phyloP scores from a whole-genome alignment of 306 rosid genomes.

The Hippophae rhamnoides region DNA sequence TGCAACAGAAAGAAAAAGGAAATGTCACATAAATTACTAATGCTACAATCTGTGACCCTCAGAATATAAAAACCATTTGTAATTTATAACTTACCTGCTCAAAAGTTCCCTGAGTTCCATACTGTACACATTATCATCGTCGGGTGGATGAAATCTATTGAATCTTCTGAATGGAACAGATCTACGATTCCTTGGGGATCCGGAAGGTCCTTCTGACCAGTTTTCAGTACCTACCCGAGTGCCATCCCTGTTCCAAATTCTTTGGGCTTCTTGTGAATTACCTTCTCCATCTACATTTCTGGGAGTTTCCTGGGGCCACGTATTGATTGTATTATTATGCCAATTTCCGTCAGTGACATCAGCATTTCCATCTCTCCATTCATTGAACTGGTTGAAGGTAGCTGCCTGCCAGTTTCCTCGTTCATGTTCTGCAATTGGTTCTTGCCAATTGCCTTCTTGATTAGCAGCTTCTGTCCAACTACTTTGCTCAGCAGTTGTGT shows the following conservation, averaged over 20 bases:
- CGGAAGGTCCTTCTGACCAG: conserved; percentile 84
- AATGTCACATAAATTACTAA: conserved; percentile 7
- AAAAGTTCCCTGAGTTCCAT: conserved; percentile 99
- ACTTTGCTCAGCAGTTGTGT: conserved; percentile 36
- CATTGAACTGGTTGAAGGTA: conserved; percentile 44
- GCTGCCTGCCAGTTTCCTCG: conserved; percentile 64
- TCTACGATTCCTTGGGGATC: conserved; percentile 62
- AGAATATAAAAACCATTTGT: conserved; percentile 14
- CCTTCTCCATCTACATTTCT: conserved; percentile 52
- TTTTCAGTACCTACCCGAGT: conserved; percentile 62
- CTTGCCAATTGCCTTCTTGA: conserved; percentile 59
- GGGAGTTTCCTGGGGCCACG: conserved; percentile 57
- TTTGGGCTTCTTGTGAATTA: conserved; percentile 45
- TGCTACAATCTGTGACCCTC: conserved; percentile 7
- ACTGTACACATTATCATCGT: conserved; percentile 92
- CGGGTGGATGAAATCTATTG: conserved; percentile 91
- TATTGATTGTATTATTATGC: conserved; percentile 40
- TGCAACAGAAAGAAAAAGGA: conserved; percentile 36
- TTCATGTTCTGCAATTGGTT: conserved; percentile 47
- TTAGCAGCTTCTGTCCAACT: conserved; percentile 62
- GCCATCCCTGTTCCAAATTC: conserved; percentile 57
- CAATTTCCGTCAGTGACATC: conserved; percentile 32
- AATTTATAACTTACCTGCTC: conserved; percentile 60
- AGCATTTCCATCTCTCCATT: conserved; percentile 49
- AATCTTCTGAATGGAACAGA: conserved; percentile 64